Base-by-base conservation (phyloP, 257 asterid genomes). In the Primulina tabacum region DNA sequence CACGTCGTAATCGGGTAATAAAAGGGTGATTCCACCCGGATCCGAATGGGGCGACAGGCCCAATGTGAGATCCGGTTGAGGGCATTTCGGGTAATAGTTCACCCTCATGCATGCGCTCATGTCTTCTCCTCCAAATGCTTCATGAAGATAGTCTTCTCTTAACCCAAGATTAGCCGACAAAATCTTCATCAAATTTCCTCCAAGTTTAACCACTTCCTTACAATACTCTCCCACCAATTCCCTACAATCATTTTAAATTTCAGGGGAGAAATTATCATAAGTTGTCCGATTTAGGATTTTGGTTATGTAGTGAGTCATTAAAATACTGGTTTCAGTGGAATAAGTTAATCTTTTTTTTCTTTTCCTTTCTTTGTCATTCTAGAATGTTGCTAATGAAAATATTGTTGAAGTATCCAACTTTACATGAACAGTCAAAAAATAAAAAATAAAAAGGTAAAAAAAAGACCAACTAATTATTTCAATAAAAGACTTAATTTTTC, bases 11-110 rank as follows among this genome's bases (percentile, higher is more conserved):
- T 92, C 98, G 10, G 98, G 95, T 77, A 78, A 88, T 67, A 92
- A 92, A 60, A 90, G 77, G 76, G 98, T 92, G 78, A 92, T 70
- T 10, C 95, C 98, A 7, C 98, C 98, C 9, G 98, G 98, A 43
- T 92, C 98, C 7, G 98, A 92, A 65, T 92, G 98, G 21, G 97
- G 29, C 0, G 98, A 90, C 24, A 92, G 87, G 58, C 98, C 96
- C 5, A 92, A 73, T 0, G 98, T 84, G 52, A 90, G 89, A 67
- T 90, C 93, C 6, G 98, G 98, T 26, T 92, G 97, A 37, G 97
- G 98, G 81, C 97, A 92, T 71, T 85, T 92, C 20, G 98, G 97
- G 85, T 90, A 92, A 77, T 84, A 92, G 59, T 88, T 92, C 3
- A 78, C 80, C 86, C 97, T 84, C 77, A 85, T 73, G 80, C 96